phyloP scores from a whole-genome alignment of 257 asterid species.

The Solanum appendiculatum region DNA sequence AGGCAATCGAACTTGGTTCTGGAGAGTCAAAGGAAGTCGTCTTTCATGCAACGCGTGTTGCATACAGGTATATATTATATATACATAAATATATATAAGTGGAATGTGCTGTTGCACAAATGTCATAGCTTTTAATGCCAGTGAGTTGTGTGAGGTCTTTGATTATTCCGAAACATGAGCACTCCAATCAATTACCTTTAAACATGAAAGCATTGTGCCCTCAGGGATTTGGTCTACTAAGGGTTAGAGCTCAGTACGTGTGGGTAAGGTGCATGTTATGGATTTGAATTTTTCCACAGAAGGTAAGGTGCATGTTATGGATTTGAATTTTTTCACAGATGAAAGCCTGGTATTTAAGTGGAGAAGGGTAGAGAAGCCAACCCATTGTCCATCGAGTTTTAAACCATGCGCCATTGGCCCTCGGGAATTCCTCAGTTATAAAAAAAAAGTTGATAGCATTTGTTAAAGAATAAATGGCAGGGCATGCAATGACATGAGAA shows the following conservation, averaged over 20 bases:
- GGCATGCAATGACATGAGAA: neutral
- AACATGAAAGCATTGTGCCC: neutral
- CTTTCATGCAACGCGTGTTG: conserved; percentile 87
- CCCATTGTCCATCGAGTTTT: neutral
- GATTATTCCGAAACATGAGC: neutral
- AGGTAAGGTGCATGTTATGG: neutral
- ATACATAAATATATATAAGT: neutral
- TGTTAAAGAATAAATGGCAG: neutral
- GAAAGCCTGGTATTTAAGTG: neutral
- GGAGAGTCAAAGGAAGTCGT: conserved; percentile 81
- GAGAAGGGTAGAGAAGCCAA: neutral
- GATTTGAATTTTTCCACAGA: too few species aligned
- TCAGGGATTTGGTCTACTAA: neutral
- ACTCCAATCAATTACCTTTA: neutral
- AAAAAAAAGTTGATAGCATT: neutral
- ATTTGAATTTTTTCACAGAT: neutral
- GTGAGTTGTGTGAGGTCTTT: neutral
- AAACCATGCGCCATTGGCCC: neutral
- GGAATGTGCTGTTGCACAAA: neutral
- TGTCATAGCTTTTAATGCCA: neutral
- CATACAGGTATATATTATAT: conserved; percentile 51
- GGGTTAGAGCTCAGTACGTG: neutral
- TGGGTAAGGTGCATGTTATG: neutral
- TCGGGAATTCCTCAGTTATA: neutral
- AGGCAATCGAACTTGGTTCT: conserved; percentile 81